Evolutionary conservation across 345 rosid species (phyloP), one percentile per base, ranked within the genome.

Genomic region (Theobroma cacao): DNA sequence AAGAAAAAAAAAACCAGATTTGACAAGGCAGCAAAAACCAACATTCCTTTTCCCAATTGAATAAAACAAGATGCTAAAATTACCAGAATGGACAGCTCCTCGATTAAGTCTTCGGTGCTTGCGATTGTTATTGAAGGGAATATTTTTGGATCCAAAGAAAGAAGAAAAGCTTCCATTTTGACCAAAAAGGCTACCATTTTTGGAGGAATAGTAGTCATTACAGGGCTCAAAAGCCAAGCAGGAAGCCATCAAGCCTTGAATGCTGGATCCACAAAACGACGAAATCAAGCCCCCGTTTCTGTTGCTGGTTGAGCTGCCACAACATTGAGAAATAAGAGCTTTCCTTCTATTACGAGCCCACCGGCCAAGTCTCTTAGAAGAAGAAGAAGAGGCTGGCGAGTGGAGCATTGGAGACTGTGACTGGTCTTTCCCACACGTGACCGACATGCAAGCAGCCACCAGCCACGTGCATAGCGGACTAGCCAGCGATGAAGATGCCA

Each of bases 401-500:
- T 24, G 41, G 58, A 75, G 47, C 59, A 75, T 61, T 64, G 79
- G 14, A 8, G 79, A 76, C 74, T 26, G 64, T 2, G 62, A 28
- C 80, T 74, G 85, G 76, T 82, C 90, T 79, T 78, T 59, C 28
- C 77, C 81, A 86, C 85, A 85, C 74, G 89, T 58, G 88, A 86
- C 83, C 43, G 96, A 90, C 94, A 94, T 90, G 94, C 93, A 94
- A 74, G 97, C 89, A 5, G 96, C 94, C 75, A 91, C 88, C 24
- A 94, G 80, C 93, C 98, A 94, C 65, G 98, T 91, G 89, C 98
- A 92, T 56, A 94, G 65, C 72, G 98, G 94, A 85, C 92, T 85
- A 13, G 95, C 77, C 74, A 85, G 75, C 12, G 86, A 82, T 65
- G 87, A 79, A 69, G 89, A 87, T 47, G 87, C 81, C 85, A 81